phyloP scores from a whole-genome alignment of 345 rosid genomes.

The Viola odorata region DNA sequence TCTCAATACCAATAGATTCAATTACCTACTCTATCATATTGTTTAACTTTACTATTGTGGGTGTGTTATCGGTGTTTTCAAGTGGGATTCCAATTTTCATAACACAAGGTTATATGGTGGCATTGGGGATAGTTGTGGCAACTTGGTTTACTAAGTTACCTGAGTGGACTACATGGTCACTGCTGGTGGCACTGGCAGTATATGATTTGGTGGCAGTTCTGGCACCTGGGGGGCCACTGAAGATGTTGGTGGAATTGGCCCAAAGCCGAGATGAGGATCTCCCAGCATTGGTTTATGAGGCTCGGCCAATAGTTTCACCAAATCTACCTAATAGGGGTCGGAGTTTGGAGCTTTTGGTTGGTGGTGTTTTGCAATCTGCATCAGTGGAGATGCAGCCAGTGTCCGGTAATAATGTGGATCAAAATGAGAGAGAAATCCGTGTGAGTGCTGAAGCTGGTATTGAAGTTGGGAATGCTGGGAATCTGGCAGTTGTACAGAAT shows the following conservation, averaged over 20 bases:
- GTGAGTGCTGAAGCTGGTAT: slow-evolving; percentile 25
- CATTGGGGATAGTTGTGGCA: slow-evolving; percentile 76
- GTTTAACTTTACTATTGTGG: slow-evolving; percentile 80
- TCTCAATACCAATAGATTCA: slow-evolving; percentile 77
- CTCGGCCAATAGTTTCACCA: slow-evolving; percentile 65
- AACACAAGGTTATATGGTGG: slow-evolving; percentile 89
- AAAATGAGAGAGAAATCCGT: slow-evolving; percentile 25
- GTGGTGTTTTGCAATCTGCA: slow-evolving; percentile 54
- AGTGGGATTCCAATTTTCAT: slow-evolving; percentile 67
- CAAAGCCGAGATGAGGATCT: slow-evolving; percentile 87
- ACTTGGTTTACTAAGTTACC: slow-evolving; percentile 94
- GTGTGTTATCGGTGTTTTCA: slow-evolving; percentile 74
- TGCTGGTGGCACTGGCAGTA: slow-evolving; percentile 79
- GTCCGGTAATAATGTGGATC: slow-evolving; percentile 23
- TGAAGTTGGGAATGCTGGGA: slow-evolving; percentile 23
- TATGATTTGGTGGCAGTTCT: slow-evolving; percentile 92
- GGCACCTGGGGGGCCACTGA: slow-evolving; percentile 97
- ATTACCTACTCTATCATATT: slow-evolving; percentile 62
- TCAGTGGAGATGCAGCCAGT: slow-evolving; percentile 77
- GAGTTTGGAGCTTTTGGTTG: slow-evolving; percentile 55
- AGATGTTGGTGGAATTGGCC: slow-evolving; percentile 82
- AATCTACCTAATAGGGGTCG: slow-evolving; percentile 38
- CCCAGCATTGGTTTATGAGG: slow-evolving; percentile 93
- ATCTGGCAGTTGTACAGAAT: slow-evolving; percentile 26
- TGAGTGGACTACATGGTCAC: slow-evolving; percentile 94